Evolutionary conservation across 2,329 filamentous ascomycete genomes (phyloP), one percentile per base, ranked within the genome.

Genomic region (Aspergillus sp.): DNA sequence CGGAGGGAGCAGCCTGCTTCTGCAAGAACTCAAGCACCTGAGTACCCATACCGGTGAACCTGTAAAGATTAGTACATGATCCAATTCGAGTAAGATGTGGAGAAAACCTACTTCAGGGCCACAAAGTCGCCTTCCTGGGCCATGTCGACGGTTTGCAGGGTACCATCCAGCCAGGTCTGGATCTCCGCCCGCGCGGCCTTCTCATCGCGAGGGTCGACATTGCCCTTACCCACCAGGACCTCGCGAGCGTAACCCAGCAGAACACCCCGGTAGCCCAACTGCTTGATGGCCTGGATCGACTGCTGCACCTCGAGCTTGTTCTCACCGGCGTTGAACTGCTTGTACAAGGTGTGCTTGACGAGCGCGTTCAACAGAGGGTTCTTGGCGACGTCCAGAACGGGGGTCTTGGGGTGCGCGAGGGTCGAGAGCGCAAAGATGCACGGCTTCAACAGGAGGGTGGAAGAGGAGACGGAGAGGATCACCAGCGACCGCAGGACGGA

Each of bases 381-480:
- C 15, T 74, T 76, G 55, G 83, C 80, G 0, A 82, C 80, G 63
- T 83, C 80, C 32, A 83, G 70, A 1, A 83, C 55, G 1, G 72
- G 58, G 0, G 74, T 78, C 58, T 77, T 78, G 5, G 80, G 81
- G 54, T 79, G 75, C 1, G 79, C 77, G 55, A 82, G 84, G 23
- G 84, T 75, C 6, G 83, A 85, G 74, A 96, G 90, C 53, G 90
- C 79, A 60, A 83, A 83, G 57, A 96, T 84, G 43, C 89, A 94
- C 1, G 91, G 89, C 12, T 82, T 81, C 7, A 96, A 84, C 0
- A 97, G 84, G 4, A 89, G 57, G 5, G 71, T 41, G 1, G 75
- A 76, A 5, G 75, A 77, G 0, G 75, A 77, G 30, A 76, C 67
- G 13, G 75, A 76, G 6, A 77, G 67, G 3, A 77, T 72, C 47